Evolutionary conservation across 345 rosid genomes (phyloP), one percentile per base, ranked within the genome.

Genomic region (Linum lewisii): DNA sequence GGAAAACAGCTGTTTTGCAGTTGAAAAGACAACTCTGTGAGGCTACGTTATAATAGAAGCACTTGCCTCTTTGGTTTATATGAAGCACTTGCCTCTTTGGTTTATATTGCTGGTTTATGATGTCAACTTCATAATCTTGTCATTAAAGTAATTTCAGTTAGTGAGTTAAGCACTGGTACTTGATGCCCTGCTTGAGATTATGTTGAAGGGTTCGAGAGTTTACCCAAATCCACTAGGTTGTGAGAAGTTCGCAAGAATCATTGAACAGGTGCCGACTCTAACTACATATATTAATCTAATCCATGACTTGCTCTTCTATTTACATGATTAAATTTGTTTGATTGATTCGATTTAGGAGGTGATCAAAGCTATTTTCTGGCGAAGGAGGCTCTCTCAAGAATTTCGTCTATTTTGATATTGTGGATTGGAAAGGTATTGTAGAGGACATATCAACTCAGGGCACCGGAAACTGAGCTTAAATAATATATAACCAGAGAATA

Each of bases 201-300:
- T 93, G 69, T 70, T 85, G 54, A 52, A 21, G 6, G 77, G 73
- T 58, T 62, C 62, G 22, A 69, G 54, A 34, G 95, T n/a, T n/a
- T n/a, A n/a, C n/a, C n/a, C n/a, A n/a, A 89, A 73, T 93, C 92
- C 97, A 67, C 88, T 94, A 2, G 91, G 82, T 44, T 93, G 99
- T 81, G 97, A 95, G 38, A 75, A 89, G 65, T 63, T 93, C 1
- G 97, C 97, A 59, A 97, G 99, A 65, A 78, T 82, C 62, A 79
- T 89, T 34, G 99, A 95, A 64, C 99, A 93, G 97, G 97, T 87
- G 61, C 24, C 15, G 21, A 69, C 68, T 60, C 57, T 59, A 47
- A 8, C n/a, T 4, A 19, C n/a, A 45, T 25, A 50, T 5, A 16
- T 59, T 25, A n/a, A 6, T 20, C 6, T 0, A 64, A 14, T 52